Percentiles rank a stretch among this genome's conserved stretches.
phyloP scores from a whole-genome alignment of 768 basidiomycete genomes.

The Mrakia blollopis region DNA sequence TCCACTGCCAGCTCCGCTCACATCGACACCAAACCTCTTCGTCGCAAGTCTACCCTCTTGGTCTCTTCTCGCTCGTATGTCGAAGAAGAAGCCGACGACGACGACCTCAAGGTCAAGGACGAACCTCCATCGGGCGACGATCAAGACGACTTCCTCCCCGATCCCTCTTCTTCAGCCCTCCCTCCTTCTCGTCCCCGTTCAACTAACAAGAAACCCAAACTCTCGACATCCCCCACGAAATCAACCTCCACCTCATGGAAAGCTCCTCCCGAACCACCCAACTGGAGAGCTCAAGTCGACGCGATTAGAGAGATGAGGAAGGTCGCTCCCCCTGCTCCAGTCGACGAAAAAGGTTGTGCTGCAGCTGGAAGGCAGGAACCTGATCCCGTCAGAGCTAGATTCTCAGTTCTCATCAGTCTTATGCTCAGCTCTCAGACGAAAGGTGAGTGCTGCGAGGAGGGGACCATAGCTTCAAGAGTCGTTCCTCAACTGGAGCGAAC shows the following conservation, averaged over 20 bases:
- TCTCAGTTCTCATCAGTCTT: conserved; percentile 9
- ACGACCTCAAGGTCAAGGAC: background rate
- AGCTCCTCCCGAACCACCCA: conserved; percentile 3
- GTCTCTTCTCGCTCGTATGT: background rate
- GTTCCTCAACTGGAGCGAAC: background rate
- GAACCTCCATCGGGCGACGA: background rate
- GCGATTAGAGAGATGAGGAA: background rate
- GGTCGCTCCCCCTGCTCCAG: conserved; percentile 23
- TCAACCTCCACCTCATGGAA: background rate
- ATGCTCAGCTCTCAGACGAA: conserved; percentile 28
- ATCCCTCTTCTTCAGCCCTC: background rate
- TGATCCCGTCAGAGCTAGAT: conserved; percentile 1
- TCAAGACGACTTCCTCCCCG: background rate
- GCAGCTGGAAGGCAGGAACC: conserved; percentile 5
- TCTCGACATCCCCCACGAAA: background rate
- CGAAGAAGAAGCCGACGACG: background rate
- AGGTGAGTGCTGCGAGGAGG: conserved; percentile 1
- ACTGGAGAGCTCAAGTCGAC: conserved; percentile 12
- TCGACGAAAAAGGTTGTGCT: conserved; percentile 26
- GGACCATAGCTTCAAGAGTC: no score
- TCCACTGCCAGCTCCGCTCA: background rate
- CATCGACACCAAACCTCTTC: background rate
- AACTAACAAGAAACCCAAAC: background rate
- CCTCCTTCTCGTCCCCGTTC: background rate
- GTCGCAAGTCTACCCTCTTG: background rate